These are phyloP conservation scores for Clitoria ternatea DNA, from an alignment of 306 rosid genomes.

Conservation along the genomic window DNA sequence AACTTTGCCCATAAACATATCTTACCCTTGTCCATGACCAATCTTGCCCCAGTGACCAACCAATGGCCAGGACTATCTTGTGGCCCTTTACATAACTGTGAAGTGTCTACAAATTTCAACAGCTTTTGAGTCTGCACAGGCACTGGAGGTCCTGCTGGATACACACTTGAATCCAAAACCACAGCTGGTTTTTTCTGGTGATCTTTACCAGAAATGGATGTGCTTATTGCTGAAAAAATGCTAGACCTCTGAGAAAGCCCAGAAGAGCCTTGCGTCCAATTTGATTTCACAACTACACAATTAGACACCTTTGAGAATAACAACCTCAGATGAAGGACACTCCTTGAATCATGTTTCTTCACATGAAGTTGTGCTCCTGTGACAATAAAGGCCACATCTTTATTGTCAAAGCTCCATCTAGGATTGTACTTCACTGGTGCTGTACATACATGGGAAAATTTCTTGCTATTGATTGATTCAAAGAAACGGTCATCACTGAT, in stretches of 20 bases:
- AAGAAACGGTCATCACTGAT: slow-evolving; percentile 42
- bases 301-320: slow-evolving; percentile 60
- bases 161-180: slow-evolving; percentile 77
- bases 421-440: slow-evolving; percentile 64
- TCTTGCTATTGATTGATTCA: slow-evolving; percentile 58
- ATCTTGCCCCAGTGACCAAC: slow-evolving; percentile 79
- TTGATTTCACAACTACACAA: slow-evolving; percentile 44
- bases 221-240: slow-evolving; percentile 61
- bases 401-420: slow-evolving; percentile 34
- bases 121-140: slow-evolving; percentile 56
- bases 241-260: slow-evolving; percentile 54
- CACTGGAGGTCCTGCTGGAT: slow-evolving; percentile 77
- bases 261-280: slow-evolving; percentile 52
- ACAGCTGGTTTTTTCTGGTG: slow-evolving; percentile 38
- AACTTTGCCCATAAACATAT: slow-evolving; percentile 70
- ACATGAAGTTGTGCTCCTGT: slow-evolving; percentile 84
- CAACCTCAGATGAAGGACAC: slow-evolving; percentile 66
- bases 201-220: slow-evolving; percentile 49
- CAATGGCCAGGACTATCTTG: slow-evolving; percentile 89
- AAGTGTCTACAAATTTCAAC: slow-evolving; percentile 62
- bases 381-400: slow-evolving; percentile 52
- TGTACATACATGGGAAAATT: slow-evolving; percentile 65
- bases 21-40: slow-evolving; percentile 72
- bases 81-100: slow-evolving; percentile 66
- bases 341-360: slow-evolving; percentile 51